Conservation (phyloP, 768 basidiomycete genomes). For the Serpula lacrymans region DNA sequence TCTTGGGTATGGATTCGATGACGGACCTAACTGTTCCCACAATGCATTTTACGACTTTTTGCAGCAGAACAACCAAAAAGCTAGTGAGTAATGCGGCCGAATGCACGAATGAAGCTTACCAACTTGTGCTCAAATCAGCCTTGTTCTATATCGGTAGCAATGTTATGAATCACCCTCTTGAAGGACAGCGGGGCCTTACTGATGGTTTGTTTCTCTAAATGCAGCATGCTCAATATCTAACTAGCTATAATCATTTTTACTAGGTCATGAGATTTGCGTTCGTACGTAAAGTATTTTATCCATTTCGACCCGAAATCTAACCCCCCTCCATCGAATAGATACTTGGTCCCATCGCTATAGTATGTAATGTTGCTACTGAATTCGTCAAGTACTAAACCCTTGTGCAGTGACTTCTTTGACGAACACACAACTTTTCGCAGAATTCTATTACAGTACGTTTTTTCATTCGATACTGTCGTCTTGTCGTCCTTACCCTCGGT, state of each 20-base stretch:
- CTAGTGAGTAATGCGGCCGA: constrained; percentile 40
- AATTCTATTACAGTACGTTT: constrained; percentile 67
- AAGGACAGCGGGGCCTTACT: constrained; percentile 48
- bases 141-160: constrained; percentile 65
- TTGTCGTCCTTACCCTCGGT: too few species aligned
- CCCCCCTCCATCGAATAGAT: constrained; percentile 10
- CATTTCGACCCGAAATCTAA: not conserved
- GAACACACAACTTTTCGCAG: constrained; percentile 69
- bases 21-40: constrained; percentile 64
- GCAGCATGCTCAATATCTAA: too few species aligned
- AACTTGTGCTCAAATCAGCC: constrained; percentile 31
- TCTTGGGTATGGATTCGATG: constrained; percentile 60
- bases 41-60: constrained; percentile 61
- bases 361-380: constrained; percentile 29
- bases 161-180: constrained; percentile 51
- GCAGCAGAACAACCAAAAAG: constrained; percentile 50
- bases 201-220: constrained; percentile 46
- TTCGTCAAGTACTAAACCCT: too few species aligned
- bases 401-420: constrained; percentile 51
- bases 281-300: constrained; percentile 39
- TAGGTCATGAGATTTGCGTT: constrained; percentile 57
- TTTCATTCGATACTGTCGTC: too few species aligned
- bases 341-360: constrained; percentile 43
- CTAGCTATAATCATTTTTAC: not conserved
- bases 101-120: not conserved